Evolutionary conservation across 1,139 yeast genomes (phyloP).

Genomic region (Scheffersomyces titani): DNA sequence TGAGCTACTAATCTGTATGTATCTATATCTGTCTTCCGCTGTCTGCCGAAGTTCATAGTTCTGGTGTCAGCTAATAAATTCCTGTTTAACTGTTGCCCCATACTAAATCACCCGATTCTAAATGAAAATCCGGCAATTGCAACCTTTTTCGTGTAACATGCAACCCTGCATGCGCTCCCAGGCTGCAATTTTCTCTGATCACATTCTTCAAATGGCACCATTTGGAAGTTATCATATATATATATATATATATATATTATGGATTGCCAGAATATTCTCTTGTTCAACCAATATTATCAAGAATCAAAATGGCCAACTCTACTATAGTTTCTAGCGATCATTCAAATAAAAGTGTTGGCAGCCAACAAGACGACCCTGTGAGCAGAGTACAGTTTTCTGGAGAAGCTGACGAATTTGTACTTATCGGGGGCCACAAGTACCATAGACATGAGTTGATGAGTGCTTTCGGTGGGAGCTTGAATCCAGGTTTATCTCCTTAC

Average conservation of each 20-base stretch:
- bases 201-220: background rate
- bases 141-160: background rate
- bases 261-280: background rate
- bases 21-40: too few relatives aligned
- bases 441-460: conserved; percentile 31
- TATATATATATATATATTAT: too few relatives aligned
- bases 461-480: conserved; percentile 41
- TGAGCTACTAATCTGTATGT: background rate
- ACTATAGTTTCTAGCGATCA: background rate
- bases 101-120: background rate
- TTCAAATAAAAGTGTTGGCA: background rate
- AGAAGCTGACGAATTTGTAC: conserved; percentile 24
- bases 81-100: background rate
- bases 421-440: conserved; percentile 34
- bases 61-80: background rate
- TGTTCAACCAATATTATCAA: background rate
- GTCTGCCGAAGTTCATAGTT: background rate
- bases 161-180: background rate
- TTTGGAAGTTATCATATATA: background rate
- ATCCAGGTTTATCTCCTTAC: conserved; percentile 57
- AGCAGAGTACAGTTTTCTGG: conserved; percentile 12
- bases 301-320: background rate
- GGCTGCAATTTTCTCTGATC: background rate
- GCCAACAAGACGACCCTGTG: background rate
- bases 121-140: background rate